Evolutionary conservation across 345 rosid species (phyloP), one percentile per base, ranked within the genome.

Genomic region (Murraya paniculata): DNA sequence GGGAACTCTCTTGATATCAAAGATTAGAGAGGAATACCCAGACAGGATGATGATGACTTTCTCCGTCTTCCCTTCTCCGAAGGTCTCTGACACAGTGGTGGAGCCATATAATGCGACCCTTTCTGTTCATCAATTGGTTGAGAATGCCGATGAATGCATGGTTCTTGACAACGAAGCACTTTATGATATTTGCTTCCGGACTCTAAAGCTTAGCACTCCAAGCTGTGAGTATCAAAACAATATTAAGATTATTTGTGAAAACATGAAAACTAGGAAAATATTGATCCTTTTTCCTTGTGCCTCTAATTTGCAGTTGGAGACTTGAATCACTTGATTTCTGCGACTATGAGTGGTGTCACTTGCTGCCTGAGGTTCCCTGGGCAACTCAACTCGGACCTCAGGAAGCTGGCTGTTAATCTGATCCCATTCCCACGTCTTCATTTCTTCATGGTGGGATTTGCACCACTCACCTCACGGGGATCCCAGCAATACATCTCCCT

Each of bases 381-480:
- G 9, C 98, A 95, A 85, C 91, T 95, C 76, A 95, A 95, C 87
- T 95, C 98, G 6, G 98, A 95, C 77, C 89, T 95, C 67, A 81
- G 98, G 78, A 95, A 95, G 82, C 89, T 95, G 77, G 98, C 98
- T 0, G 98, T 95, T 77, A 95, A 95, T 84, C 84, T 95, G 80
- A 93, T 95, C 75, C 98, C 98, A 25, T 95, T 95, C 88, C 98
- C 98, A 0, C 97, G 98, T 36, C 98, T 95, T 61, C 98, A 95
- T 87, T 95, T 95, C 92, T 95, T 95, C 86, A 95, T 95, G 98
- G 98, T 94, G 1, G 98, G 98, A 13, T 95, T 95, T 76, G 98
- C 98, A 4, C 94, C 91, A 13, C 90, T 89, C 72, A 89, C 91
- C n/a, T 87, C 91, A 56, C 90, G 88, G 73, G 91, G 91, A 68